Percentiles rank a stretch among this genome's conserved stretches.
phyloP scores from a whole-genome alignment of 2,329 filamentous ascomycete genomes.

The Trichoderma pleuroti region DNA sequence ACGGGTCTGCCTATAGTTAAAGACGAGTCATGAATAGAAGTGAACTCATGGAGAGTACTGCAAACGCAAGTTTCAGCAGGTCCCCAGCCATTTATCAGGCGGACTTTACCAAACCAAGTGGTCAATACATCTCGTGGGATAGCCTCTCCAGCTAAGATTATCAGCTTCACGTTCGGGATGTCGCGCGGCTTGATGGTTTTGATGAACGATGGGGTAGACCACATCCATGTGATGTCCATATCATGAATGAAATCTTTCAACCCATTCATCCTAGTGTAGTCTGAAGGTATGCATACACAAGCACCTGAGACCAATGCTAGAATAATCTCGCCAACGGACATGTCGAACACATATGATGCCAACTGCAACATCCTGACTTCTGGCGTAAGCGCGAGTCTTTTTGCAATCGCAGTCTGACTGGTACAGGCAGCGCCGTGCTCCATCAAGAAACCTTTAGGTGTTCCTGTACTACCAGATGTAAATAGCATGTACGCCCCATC shows the following conservation, averaged over 20 bases:
- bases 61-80: slow-evolving; percentile 13
- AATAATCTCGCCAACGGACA: background rate
- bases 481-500: slow-evolving; percentile 22
- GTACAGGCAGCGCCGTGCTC: slow-evolving; percentile 13
- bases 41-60: slow-evolving; percentile 5
- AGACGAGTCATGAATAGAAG: background rate
- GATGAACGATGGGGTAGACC: background rate
- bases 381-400: background rate
- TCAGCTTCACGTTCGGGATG: background rate
- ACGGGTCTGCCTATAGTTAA: slow-evolving; percentile 2
- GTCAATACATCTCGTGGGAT: background rate
- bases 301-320: slow-evolving; percentile 1
- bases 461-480: slow-evolving; percentile 22
- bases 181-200: slow-evolving; percentile 6
- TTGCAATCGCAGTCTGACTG: background rate
- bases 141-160: slow-evolving; percentile 5
- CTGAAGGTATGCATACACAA: slow-evolving; percentile 11
- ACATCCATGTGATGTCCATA: background rate
- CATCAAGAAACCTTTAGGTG: slow-evolving; percentile 23
- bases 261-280: slow-evolving; percentile 5
- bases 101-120: slow-evolving; percentile 4
- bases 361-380: slow-evolving; percentile 6
- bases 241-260: background rate
- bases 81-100: slow-evolving; percentile 2
- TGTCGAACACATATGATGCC: slow-evolving; percentile 8